A percentile compares a stretch with the other conserved stretches of the same genome.
Evolutionary conservation across 305 asterid genomes (phyloP).

Genomic region (Andrographis paniculata): DNA sequence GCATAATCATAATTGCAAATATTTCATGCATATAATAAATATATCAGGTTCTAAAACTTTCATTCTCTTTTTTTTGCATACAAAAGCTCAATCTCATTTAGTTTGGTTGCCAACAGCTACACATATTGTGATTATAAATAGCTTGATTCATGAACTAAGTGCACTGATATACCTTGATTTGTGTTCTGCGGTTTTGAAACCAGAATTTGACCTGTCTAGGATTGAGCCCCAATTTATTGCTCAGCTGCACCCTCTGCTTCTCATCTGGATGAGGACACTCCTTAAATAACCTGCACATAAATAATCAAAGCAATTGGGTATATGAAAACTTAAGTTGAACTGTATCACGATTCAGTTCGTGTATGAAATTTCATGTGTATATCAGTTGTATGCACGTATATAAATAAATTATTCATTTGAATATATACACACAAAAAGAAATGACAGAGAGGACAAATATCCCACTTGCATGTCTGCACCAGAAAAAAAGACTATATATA

Average conservation of each 20-base stretch:
- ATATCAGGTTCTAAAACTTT: too few species aligned
- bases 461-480: constrained; percentile 1
- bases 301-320: too few species aligned
- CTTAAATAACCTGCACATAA: constrained; percentile 62
- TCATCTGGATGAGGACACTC: constrained; percentile 98
- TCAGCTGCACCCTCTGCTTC: constrained; percentile 66
- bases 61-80: too few species aligned
- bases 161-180: constrained; percentile 52
- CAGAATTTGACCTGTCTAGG: constrained; percentile 93
- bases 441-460: not conserved
- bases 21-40: too few species aligned
- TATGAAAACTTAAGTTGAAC: not conserved
- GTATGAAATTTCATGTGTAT: too few species aligned
- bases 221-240: constrained; percentile 78
- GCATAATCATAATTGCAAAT: too few species aligned
- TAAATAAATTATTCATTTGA: not conserved
- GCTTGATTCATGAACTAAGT: too few species aligned
- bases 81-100: too few species aligned
- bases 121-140: too few species aligned
- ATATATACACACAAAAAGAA: not conserved
- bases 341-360: too few species aligned
- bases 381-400: not conserved
- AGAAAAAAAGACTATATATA: not conserved
- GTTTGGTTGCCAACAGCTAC: too few species aligned
- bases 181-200: constrained; percentile 97